A percentile compares a stretch with the other conserved stretches of the same genome.
phyloP scores from a whole-genome alignment of 805 yeast species.

The Teunomyces funiuensis region DNA sequence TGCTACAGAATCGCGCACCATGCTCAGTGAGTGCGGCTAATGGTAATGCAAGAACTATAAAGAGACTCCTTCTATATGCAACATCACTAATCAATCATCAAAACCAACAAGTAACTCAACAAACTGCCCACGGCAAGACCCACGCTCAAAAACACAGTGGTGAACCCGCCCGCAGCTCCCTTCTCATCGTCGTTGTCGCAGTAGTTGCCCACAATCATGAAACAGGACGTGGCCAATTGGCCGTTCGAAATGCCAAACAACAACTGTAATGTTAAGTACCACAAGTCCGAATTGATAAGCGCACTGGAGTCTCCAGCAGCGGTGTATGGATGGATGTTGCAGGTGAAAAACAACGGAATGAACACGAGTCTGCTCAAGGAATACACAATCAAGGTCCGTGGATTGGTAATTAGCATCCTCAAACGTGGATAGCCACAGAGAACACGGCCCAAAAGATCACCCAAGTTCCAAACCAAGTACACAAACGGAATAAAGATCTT shows the following conservation, averaged over 20 bases:
- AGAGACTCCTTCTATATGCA: too few relatives aligned
- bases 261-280: slow-evolving; percentile 71
- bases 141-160: slow-evolving; percentile 72
- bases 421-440: slow-evolving; percentile 51
- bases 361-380: slow-evolving; percentile 56
- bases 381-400: slow-evolving; percentile 49
- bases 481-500: slow-evolving; percentile 67
- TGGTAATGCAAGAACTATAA: too few relatives aligned
- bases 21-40: too few relatives aligned
- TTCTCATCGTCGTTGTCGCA: slow-evolving; percentile 64
- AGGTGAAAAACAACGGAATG: slow-evolving; percentile 70
- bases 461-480: slow-evolving; percentile 83
- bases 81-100: background rate
- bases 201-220: slow-evolving; percentile 68
- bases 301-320: slow-evolving; percentile 34
- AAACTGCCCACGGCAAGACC: slow-evolving; percentile 83
- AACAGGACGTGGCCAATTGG: slow-evolving; percentile 74
- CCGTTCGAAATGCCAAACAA: slow-evolving; percentile 87
- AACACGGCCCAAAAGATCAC: slow-evolving; percentile 80
- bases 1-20: too few relatives aligned
- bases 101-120: slow-evolving; percentile 66
- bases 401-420: slow-evolving; percentile 37
- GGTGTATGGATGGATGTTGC: slow-evolving; percentile 51
- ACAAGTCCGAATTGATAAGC: slow-evolving; percentile 53
- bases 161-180: slow-evolving; percentile 94